These are phyloP conservation scores for Fonsecaea nubica DNA, from an alignment of 2,329 filamentous ascomycete genomes.

Conservation along the genomic window DNA sequence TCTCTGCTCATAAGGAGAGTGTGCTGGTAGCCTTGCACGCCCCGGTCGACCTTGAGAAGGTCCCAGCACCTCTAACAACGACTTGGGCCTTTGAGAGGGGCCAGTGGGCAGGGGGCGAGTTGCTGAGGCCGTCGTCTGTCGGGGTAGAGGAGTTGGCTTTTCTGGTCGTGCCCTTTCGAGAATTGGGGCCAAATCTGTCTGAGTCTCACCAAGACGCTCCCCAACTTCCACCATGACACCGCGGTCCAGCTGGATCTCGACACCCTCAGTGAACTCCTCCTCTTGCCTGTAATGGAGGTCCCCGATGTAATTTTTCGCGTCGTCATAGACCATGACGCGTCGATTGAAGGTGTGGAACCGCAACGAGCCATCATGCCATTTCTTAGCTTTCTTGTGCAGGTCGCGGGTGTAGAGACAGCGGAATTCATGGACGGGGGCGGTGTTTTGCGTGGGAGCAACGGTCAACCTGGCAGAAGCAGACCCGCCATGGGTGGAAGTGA, in stretches of 20 bases:
- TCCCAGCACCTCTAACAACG: constrained; percentile 69
- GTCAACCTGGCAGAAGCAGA: constrained; percentile 43
- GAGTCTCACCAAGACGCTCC: constrained; percentile 72
- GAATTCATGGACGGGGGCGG: constrained; percentile 79
- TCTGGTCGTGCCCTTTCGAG: constrained; percentile 66
- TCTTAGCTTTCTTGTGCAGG: constrained; percentile 82
- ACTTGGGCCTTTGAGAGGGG: constrained; percentile 60
- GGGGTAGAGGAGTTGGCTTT: constrained; percentile 36
- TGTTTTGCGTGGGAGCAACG: constrained; percentile 64
- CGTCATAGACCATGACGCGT: constrained; percentile 88
- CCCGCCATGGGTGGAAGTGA: constrained; percentile 40
- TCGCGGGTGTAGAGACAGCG: constrained; percentile 88
- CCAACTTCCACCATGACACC: constrained; percentile 79
- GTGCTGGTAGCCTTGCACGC: constrained; percentile 62
- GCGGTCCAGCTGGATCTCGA: constrained; percentile 80
- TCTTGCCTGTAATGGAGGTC: constrained; percentile 80
- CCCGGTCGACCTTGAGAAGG: constrained; percentile 69
- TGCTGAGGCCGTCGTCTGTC: constrained; percentile 41
- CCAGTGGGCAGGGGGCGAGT: constrained; percentile 53
- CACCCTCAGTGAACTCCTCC: constrained; percentile 75
- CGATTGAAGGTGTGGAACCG: constrained; percentile 91
- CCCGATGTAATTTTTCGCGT: constrained; percentile 78
- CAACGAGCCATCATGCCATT: constrained; percentile 91
- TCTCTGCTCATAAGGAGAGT: constrained; percentile 71
- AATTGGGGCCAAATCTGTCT: constrained; percentile 79